Evolutionary conservation across 768 basidiomycete genomes (phyloP).

Genomic region (Suillus subluteus): DNA sequence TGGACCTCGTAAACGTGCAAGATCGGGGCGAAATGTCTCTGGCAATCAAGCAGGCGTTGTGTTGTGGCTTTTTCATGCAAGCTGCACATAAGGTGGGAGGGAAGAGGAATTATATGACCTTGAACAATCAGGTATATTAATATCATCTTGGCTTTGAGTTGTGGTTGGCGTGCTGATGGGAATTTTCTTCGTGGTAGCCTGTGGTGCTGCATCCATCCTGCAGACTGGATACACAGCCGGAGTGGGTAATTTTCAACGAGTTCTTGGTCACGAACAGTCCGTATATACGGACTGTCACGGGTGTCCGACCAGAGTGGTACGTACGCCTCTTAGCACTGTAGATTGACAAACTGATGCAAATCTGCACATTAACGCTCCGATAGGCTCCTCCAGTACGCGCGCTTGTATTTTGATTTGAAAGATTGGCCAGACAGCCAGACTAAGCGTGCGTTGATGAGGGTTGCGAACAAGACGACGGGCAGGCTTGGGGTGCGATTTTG

Average conservation of each 20-base stretch:
- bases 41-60: slow-evolving; percentile 81
- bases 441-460: slow-evolving; percentile 62
- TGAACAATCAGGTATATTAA: slow-evolving; percentile 82
- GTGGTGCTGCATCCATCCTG: slow-evolving; percentile 72
- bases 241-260: slow-evolving; percentile 94
- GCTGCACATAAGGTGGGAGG: slow-evolving; percentile 94
- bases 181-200: slow-evolving; percentile 13
- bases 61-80: slow-evolving; percentile 98
- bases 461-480: slow-evolving; percentile 55
- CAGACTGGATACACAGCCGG: slow-evolving; percentile 83
- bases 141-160: neutral
- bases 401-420: slow-evolving; percentile 69
- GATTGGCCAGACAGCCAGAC: slow-evolving; percentile 72
- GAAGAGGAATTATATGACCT: slow-evolving; percentile 84
- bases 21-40: slow-evolving; percentile 74
- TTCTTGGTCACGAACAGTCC: slow-evolving; percentile 89
- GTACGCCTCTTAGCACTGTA: slow-evolving; percentile 24
- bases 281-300: slow-evolving; percentile 92
- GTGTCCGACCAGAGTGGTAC: slow-evolving; percentile 86
- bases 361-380: neutral
- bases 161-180: slow-evolving; percentile 1
- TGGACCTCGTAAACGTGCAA: slow-evolving; percentile 68
- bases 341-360: slow-evolving; percentile 5
- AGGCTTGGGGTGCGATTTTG: slow-evolving; percentile 32
- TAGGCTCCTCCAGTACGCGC: slow-evolving; percentile 67